These are phyloP conservation scores for Physcia stellaris DNA, from an alignment of 495 filamentous ascomycete species.

Conservation along the genomic window DNA sequence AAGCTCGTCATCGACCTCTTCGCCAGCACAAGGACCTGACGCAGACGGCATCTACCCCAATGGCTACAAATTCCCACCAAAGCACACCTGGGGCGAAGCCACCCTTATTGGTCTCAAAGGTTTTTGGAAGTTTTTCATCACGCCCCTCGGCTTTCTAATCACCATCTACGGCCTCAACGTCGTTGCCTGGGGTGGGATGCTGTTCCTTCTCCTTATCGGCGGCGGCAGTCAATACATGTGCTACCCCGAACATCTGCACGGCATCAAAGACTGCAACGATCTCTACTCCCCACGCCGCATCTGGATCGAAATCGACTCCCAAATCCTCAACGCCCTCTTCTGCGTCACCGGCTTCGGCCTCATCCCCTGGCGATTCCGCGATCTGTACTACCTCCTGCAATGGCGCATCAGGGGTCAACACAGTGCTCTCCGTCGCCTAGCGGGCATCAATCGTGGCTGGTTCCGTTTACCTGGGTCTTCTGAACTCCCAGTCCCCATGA, in stretches of 20 bases:
- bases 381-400: slow-evolving; percentile 52
- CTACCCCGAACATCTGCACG: slow-evolving; percentile 28
- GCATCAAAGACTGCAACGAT: slow-evolving; percentile 44
- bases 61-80: slow-evolving; percentile 59
- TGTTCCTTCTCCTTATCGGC: slow-evolving; percentile 68
- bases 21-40: slow-evolving; percentile 10
- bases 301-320: slow-evolving; percentile 78
- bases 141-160: slow-evolving; percentile 58
- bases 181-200: slow-evolving; percentile 81
- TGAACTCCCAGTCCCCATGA: slow-evolving; percentile 10
- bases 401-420: slow-evolving; percentile 43
- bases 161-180: slow-evolving; percentile 69
- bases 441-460: slow-evolving; percentile 56
- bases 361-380: slow-evolving; percentile 73
- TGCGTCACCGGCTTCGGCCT: slow-evolving; percentile 78
- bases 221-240: slow-evolving; percentile 65
- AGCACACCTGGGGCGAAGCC: slow-evolving; percentile 40
- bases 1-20: slow-evolving; percentile 5
- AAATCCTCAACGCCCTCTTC: slow-evolving; percentile 74
- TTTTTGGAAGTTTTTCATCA: slow-evolving; percentile 43
- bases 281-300: slow-evolving; percentile 58
- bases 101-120: slow-evolving; percentile 38
- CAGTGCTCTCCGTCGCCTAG: slow-evolving; percentile 44
- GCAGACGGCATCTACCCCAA: slow-evolving; percentile 31
- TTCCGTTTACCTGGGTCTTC: slow-evolving; percentile 48